Conservation (phyloP, 768 basidiomycete genomes). For the Termitomyces bulborhizus region DNA sequence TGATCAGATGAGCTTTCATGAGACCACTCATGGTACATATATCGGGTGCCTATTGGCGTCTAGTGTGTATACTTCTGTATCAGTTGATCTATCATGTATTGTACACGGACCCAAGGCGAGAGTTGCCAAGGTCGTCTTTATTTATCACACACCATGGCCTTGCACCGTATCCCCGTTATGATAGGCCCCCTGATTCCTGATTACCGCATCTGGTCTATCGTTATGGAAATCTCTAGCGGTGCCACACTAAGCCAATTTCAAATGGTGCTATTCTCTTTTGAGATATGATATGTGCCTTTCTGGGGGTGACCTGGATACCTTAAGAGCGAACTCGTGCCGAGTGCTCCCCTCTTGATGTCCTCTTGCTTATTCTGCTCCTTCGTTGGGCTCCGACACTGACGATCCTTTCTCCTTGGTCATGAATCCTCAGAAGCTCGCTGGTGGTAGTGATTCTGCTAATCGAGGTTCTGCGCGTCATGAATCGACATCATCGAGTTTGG, state of each 20-base stretch:
- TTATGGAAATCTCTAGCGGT: conserved; percentile 34
- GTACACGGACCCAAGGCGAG: not conserved
- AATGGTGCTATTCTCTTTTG: conserved; percentile 25
- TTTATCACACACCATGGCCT: conserved; percentile 10
- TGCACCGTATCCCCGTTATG: conserved; percentile 20
- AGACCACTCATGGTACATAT: conserved; percentile 6
- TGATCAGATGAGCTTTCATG: conserved; percentile 11
- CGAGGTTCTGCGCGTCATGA: conserved; percentile 18
- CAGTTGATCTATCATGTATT: not conserved
- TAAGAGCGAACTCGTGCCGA: conserved; percentile 16
- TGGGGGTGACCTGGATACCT: conserved; percentile 19
- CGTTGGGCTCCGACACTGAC: conserved; percentile 4
- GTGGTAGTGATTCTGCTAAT: conserved; percentile 11
- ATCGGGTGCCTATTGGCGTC: not conserved
- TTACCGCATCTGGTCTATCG: conserved; percentile 27
- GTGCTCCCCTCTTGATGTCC: conserved; percentile 10
- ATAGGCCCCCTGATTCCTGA: conserved; percentile 12
- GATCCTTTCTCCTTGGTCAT: conserved; percentile 3
- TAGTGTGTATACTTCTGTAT: too few relatives aligned
- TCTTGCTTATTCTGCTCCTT: conserved; percentile 4
- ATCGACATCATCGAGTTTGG: conserved; percentile 16
- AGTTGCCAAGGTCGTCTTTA: conserved; percentile 11
- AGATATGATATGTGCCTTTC: conserved; percentile 28
- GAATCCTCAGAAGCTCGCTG: conserved; percentile 10
- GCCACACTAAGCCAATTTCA: conserved; percentile 15